phyloP scores from a whole-genome alignment of 2,329 filamentous ascomycete genomes.

The Pseudocercospora macadamiae region DNA sequence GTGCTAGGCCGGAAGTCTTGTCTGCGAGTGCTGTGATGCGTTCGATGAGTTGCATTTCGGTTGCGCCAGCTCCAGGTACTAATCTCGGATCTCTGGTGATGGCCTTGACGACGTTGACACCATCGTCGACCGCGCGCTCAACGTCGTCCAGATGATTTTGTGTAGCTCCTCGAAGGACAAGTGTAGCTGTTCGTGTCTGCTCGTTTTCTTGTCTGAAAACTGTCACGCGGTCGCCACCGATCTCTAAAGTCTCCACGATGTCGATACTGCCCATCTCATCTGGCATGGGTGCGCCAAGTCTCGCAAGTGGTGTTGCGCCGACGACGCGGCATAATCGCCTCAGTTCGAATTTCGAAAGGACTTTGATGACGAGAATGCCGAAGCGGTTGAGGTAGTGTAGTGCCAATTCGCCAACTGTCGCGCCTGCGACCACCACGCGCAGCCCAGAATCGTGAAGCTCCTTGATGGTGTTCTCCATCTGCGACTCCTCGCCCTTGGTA shows the following conservation, averaged over 20 bases:
- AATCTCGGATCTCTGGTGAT: constrained; percentile 91
- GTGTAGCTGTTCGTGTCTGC: constrained; percentile 86
- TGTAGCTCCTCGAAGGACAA: constrained; percentile 91
- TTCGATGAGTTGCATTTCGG: constrained; percentile 91
- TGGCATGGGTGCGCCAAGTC: constrained; percentile 97
- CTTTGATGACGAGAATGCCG: constrained; percentile 93
- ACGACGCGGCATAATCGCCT: constrained; percentile 93
- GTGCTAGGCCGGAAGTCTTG: constrained; percentile 86
- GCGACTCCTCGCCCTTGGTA: constrained; percentile 91
- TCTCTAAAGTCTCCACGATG: constrained; percentile 94
- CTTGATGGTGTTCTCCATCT: constrained; percentile 90
- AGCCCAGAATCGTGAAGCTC: constrained; percentile 93
- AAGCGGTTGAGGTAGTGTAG: constrained; percentile 98
- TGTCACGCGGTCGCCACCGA: constrained; percentile 95
- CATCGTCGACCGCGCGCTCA: constrained; percentile 95
- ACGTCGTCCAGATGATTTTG: constrained; percentile 98
- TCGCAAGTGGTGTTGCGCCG: constrained; percentile 91
- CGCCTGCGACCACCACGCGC: constrained; percentile 87
- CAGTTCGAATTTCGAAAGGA: constrained; percentile 97
- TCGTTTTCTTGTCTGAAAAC: constrained; percentile 97
- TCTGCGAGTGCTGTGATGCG: constrained; percentile 88
- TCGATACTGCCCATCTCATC: constrained; percentile 97
- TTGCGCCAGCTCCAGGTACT: constrained; percentile 90
- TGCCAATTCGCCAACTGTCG: constrained; percentile 92
- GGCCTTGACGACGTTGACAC: constrained; percentile 97